These are phyloP conservation scores for Aspergillus nidulans DNA, from an alignment of 495 filamentous ascomycete genomes.

Conservation along the genomic window DNA sequence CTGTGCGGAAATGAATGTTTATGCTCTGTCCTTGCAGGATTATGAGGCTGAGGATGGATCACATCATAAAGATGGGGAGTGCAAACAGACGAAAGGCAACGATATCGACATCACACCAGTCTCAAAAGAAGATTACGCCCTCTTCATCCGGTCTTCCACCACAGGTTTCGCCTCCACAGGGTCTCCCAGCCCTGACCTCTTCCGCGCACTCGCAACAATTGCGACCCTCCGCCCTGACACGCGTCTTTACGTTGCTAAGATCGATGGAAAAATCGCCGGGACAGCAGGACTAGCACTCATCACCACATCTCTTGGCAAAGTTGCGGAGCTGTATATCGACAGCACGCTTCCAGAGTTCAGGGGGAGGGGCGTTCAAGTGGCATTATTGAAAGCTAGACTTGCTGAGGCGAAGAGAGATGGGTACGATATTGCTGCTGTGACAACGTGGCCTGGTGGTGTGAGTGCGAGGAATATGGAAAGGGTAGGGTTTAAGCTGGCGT, in stretches of 20 bases:
- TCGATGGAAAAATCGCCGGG: constrained; percentile 14
- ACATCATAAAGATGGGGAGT: background rate
- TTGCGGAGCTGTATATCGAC: constrained; percentile 22
- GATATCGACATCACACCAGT: background rate
- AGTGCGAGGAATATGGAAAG: constrained; percentile 20
- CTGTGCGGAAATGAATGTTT: constrained; percentile 14
- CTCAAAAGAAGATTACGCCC: background rate
- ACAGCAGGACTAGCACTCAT: constrained; percentile 19
- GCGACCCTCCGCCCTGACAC: constrained; percentile 17
- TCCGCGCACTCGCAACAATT: constrained; percentile 12
- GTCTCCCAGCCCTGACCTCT: constrained; percentile 3
- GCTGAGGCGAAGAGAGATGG: constrained; percentile 11
- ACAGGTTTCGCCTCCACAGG: background rate
- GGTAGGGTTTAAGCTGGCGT: constrained; percentile 20
- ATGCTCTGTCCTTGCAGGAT: constrained; percentile 14
- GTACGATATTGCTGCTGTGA: constrained; percentile 13
- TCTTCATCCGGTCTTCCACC: background rate
- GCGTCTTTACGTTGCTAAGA: constrained; percentile 15
- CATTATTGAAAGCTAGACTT: constrained; percentile 15
- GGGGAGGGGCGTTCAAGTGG: constrained; percentile 16
- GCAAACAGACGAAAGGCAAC: too few relatives aligned
- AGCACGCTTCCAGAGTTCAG: constrained; percentile 18
- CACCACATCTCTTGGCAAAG: constrained; percentile 8
- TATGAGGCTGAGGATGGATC: constrained; percentile 11
- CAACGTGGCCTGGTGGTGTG: constrained; percentile 10